Evolutionary conservation across 2,329 filamentous ascomycete genomes (phyloP), one percentile per base, ranked within the genome.

Genomic region (Colletotrichum zoysiae): DNA sequence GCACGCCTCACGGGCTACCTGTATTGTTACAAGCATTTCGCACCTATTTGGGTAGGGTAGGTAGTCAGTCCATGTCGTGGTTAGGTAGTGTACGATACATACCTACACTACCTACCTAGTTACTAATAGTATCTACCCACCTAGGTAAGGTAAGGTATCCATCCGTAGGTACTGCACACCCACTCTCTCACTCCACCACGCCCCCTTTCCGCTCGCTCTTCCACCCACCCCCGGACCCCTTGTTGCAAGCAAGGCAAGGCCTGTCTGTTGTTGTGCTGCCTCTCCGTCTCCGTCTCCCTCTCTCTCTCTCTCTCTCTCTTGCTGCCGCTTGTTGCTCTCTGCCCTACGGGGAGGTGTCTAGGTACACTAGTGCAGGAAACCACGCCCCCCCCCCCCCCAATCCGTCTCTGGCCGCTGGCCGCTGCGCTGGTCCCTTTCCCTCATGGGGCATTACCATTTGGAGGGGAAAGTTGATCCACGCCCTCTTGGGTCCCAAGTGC

Each of bases 221-320:
- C 50, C 35, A 44, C 57, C 42, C 35, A 44, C 57, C 40, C 66
- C 67, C 60, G 56, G 55, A 59, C 50, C 48, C 48, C 67, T 60
- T 73, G 67, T 57, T 60, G 67, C 63, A 26, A 26, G 26, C 26
- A 26, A 26, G 26, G 26, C 26, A 38, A 48, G 63, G 63, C 46
- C 44, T 35, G 61, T n/a, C n/a, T n/a, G n/a, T n/a, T n/a, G n/a
- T 18, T 55, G 70, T 70, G 70, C 70, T 62, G 67, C 70, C 67
- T 60, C 55, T 70, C 38, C 3, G 26, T 26, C 26, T 26, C 26
- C 3, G 26, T 26, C 26, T 26, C 26, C 26, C 2, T 26, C 30
- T 3, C 30, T 30, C 67, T 60, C 55, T 30, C 67, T 60, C 55
- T 70, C 38, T 55, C 26, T 57, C 23, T 56, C 30, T 38, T 48